Evolutionary conservation across 495 filamentous ascomycete species (phyloP), one percentile per base, ranked within the genome.

Genomic region (Hyaloscypha finlandica): DNA sequence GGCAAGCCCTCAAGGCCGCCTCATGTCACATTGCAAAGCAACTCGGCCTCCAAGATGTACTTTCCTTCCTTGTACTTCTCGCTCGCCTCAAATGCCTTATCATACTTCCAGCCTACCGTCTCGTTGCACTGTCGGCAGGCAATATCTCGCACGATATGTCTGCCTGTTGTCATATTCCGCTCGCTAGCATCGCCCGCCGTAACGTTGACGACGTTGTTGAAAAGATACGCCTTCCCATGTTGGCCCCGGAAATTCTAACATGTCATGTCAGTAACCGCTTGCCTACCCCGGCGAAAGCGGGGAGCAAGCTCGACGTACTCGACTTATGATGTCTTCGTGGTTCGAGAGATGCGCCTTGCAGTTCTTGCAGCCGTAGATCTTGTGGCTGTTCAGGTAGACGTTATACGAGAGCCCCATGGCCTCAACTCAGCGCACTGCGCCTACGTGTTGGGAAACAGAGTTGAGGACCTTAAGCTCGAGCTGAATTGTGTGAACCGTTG

Each of bases 51-150:
- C 66, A 99, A 84, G 62, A 99, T 99, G 75, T 90, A 99, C 79
- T 97, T 97, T 51, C 92, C 93, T 81, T 99, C 95, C 81, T 99
- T 99, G 79, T 99, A 99, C 81, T 97, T 97, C 85, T 99, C 94
- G 65, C 81, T 86, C 55, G 79, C 72, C 84, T 99, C 95, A 74
- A 89, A 97, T 33, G 95, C 95, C 79, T 96, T 96, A 78, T 99
- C 95, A 80, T 99, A 99, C 80, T 97, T 99, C 95, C 95, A 99
- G 30, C 95, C 95, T 61, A 99, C 95, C 58, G 89, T 91, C 75
- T 91, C 89, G 71, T 88, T 89, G 87, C 95, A 99, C 79, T 94
- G 90, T 61, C 88, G 82, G 80, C 95, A 99, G 51, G 77, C 77
- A 72, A 99, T 97, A 77, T 99, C 95, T 57, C 96, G 88, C 52